Conservation (phyloP, 768 basidiomycete species). For the Lyophyllum decastes region DNA sequence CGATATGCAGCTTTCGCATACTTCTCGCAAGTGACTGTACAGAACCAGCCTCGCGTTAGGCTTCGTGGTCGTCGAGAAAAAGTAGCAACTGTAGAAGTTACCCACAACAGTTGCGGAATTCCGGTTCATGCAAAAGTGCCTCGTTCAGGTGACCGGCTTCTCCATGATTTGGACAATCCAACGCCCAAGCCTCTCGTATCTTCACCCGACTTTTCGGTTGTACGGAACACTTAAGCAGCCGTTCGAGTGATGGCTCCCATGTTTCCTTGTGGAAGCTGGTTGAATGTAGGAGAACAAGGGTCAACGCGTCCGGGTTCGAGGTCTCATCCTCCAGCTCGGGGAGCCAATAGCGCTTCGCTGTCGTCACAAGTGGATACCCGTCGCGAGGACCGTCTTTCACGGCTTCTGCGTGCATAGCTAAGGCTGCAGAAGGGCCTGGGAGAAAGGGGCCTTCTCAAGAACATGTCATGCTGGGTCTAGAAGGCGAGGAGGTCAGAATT, state of each 20-base stretch:
- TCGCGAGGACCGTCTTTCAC: slow-evolving; percentile 37
- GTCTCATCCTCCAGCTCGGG: slow-evolving; percentile 36
- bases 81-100: not conserved
- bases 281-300: slow-evolving; percentile 62
- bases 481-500: too few species aligned
- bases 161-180: slow-evolving; percentile 77
- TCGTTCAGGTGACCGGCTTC: slow-evolving; percentile 59
- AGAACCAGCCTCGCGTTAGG: slow-evolving; percentile 2
- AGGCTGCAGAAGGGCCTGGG: not conserved
- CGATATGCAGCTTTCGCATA: slow-evolving; percentile 61
- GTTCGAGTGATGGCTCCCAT: slow-evolving; percentile 62
- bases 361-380: slow-evolving; percentile 49
- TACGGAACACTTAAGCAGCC: slow-evolving; percentile 40
- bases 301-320: slow-evolving; percentile 45
- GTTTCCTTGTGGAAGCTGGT: slow-evolving; percentile 78
- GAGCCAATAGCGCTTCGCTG: slow-evolving; percentile 60
- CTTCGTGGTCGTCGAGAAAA: not conserved
- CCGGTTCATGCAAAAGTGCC: slow-evolving; percentile 39
- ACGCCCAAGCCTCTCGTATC: slow-evolving; percentile 62
- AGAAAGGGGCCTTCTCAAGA: slow-evolving; percentile 2
- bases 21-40: slow-evolving; percentile 61
- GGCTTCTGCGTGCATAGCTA: slow-evolving; percentile 16
- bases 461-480: too few species aligned
- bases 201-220: slow-evolving; percentile 23
- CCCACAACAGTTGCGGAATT: slow-evolving; percentile 50